phyloP scores from a whole-genome alignment of 2,329 filamentous ascomycete species.

The Hypoxylon rubiginosum region DNA sequence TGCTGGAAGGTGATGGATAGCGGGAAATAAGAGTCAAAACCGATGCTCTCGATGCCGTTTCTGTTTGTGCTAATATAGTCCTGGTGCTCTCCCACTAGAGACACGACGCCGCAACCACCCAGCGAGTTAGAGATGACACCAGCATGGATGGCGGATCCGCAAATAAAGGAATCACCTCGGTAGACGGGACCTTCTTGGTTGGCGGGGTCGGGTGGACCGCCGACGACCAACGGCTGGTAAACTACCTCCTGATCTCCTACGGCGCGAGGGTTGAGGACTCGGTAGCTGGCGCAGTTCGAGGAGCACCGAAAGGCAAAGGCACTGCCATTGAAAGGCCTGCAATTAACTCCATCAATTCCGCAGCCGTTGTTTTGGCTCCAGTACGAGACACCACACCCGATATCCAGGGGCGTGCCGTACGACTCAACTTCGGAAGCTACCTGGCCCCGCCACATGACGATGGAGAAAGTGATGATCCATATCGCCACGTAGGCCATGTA shows the following conservation, averaged over 20 bases:
- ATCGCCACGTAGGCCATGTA: conserved; percentile 71
- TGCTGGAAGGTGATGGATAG: conserved; percentile 83
- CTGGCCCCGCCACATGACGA: conserved; percentile 76
- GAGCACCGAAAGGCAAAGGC: conserved; percentile 82
- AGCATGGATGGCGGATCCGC: conserved; percentile 85
- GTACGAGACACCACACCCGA: conserved; percentile 77
- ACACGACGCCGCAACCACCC: conserved; percentile 86
- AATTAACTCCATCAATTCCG: conserved; percentile 79
- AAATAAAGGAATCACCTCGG: conserved; percentile 90
- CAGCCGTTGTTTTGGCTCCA: conserved; percentile 80
- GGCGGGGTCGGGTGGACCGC: conserved; percentile 67
- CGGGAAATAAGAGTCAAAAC: conserved; percentile 91
- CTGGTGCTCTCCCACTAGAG: conserved; percentile 76
- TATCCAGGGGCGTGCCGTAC: conserved; percentile 74
- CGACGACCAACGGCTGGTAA: conserved; percentile 76
- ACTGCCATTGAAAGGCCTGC: conserved; percentile 79
- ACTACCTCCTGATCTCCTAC: conserved; percentile 77
- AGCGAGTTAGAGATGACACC: conserved; percentile 78
- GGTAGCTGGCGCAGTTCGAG: conserved; percentile 75
- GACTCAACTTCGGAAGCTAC: conserved; percentile 72
- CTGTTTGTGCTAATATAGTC: conserved; percentile 73
- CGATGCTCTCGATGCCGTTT: conserved; percentile 82
- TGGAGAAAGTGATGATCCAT: conserved; percentile 78
- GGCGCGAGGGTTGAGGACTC: conserved; percentile 78
- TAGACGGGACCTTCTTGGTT: conserved; percentile 71